Base-by-base conservation (phyloP, 2,329 filamentous ascomycete species). In the Cordyceps javanica region DNA sequence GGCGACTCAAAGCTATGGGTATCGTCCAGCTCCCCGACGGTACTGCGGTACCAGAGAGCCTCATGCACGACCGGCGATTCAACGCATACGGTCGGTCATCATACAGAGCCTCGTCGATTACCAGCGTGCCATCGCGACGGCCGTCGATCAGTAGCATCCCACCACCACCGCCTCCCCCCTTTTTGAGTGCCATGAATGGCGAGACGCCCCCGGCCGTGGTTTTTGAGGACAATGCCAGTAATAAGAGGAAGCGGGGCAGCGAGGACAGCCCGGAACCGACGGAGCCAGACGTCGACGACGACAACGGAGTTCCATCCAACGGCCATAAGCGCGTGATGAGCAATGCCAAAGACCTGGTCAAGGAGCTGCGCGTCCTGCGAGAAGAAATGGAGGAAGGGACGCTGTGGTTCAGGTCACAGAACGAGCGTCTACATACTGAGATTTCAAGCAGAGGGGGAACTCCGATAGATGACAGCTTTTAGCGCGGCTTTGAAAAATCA, bases 1-100 rank as follows among this genome's bases (percentile, higher is more conserved):
- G 77, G 77, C 68, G 71, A 5, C 68, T 79, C 58, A 78, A 77
- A 53, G 75, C 76, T 42, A 77, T 78, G 75, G 77, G 75, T 10
- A 73, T 82, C 19, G 77, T 81, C 3, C 77, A 75, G 60, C 76
- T 81, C 73, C 73, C 77, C 5, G 75, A 83, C 60, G 75, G 80
- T n/a, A 75, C 77, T 49, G 80, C 78, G 60, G 63, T 82, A 3
- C 80, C 80, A 6, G 80, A 83, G 60, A 72, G 73, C 3, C 70
- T 83, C 41, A 78, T 77, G 13, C 63, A 73, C 36, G 75, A 79
- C 26, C 74, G 78, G 62, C 65, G 75, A 41, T 68, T 70, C 55
- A 52, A 45, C 25, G 28, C 26, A 5, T 36, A 38, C 38, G 49
- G 34, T 19, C 56, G 34, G 19, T 39, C 52, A 32, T 48, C 55